Conservation (phyloP, 352 stramenopile genomes). For the Globisporangium carolinianum region DNA sequence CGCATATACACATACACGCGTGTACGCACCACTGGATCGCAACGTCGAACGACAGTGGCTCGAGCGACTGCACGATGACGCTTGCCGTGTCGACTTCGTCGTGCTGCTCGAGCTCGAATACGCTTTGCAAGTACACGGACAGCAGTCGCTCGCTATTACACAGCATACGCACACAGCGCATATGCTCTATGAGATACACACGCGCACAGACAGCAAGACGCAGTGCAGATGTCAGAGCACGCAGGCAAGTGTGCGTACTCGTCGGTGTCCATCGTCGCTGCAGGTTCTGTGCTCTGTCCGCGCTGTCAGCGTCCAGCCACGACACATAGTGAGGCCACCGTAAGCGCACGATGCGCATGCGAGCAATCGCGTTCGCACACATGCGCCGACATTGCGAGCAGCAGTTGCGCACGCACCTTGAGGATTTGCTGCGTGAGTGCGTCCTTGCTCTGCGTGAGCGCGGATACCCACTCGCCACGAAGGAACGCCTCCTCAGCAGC, state of each 20-base stretch:
- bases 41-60: conserved; percentile 29
- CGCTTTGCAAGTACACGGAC: conserved; percentile 55
- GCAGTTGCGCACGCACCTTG: neutral
- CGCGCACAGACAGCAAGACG: neutral
- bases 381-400: neutral
- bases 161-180: neutral
- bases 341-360: neutral
- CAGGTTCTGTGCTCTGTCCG: neutral
- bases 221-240: conserved; percentile 10
- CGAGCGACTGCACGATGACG: conserved; percentile 31
- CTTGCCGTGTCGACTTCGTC: conserved; percentile 46
- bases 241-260: conserved; percentile 4
- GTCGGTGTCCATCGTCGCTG: neutral
- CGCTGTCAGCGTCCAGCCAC: conserved; percentile 1
- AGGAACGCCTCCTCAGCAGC: conserved; percentile 53
- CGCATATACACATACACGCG: neutral
- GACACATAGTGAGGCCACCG: no score
- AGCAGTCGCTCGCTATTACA: conserved; percentile 40
- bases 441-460: conserved; percentile 41
- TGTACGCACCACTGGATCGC: conserved; percentile 35
- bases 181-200: neutral
- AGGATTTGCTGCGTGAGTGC: conserved; percentile 14
- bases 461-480: conserved; percentile 45
- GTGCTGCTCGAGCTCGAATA: conserved; percentile 54
- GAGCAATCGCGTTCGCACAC: neutral